Conservation (phyloP, 2,329 filamentous ascomycete genomes). For the Diaporthe australafricana region DNA sequence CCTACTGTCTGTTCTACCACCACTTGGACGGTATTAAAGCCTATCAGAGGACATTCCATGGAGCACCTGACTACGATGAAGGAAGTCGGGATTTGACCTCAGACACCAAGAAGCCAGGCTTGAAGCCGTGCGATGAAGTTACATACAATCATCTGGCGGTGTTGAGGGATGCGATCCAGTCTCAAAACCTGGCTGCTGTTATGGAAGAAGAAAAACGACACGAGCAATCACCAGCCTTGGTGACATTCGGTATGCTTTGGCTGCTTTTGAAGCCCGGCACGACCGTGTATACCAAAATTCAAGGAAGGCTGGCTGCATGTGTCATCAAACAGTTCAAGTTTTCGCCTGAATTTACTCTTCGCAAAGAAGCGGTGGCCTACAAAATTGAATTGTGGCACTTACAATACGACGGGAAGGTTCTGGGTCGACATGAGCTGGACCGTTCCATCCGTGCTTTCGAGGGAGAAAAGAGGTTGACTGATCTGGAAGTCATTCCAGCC, state of each 20-base stretch:
- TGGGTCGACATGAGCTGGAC: neutral
- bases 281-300: neutral
- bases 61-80: neutral
- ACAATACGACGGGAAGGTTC: neutral
- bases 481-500: neutral
- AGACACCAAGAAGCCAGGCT: neutral
- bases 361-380: neutral
- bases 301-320: neutral
- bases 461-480: neutral
- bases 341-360: neutral
- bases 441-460: neutral
- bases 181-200: neutral
- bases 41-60: neutral
- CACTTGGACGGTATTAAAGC: neutral
- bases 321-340: neutral
- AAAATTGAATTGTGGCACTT: neutral
- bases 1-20: constrained; percentile 3
- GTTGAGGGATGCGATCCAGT: neutral
- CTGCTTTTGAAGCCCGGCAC: neutral
- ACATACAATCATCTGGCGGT: neutral
- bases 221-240: neutral
- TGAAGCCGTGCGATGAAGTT: neutral
- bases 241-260: neutral
- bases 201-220: neutral
- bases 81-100: neutral